These are phyloP conservation scores for Cladophialophora carrionii DNA, from an alignment of 2,329 filamentous ascomycete species.

Conservation along the genomic window DNA sequence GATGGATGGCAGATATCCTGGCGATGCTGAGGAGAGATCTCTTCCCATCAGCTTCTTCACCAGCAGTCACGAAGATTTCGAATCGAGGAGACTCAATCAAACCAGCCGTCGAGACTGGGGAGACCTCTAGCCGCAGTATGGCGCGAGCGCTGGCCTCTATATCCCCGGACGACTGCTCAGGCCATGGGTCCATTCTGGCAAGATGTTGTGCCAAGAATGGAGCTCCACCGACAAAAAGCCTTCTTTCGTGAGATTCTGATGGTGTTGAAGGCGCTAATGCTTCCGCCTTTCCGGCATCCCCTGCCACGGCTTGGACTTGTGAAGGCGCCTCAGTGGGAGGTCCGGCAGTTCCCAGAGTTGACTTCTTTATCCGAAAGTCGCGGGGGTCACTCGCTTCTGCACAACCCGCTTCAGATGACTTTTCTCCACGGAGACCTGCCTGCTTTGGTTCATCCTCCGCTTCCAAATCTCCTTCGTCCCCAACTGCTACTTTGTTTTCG, in stretches of 20 bases:
- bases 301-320: background rate
- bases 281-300: background rate
- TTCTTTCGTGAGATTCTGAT: background rate
- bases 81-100: constrained; percentile 20
- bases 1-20: constrained; percentile 25
- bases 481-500: background rate
- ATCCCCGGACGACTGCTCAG: background rate
- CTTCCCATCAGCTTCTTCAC: constrained; percentile 3
- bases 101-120: constrained; percentile 5
- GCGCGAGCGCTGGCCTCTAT: constrained; percentile 9
- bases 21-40: constrained; percentile 17
- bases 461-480: background rate
- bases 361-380: background rate
- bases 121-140: constrained; percentile 27
- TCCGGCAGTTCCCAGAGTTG: background rate
- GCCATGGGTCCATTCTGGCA: constrained; percentile 21
- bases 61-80: constrained; percentile 24
- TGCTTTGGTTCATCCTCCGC: background rate
- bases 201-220: constrained; percentile 24
- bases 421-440: background rate
- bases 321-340: background rate
- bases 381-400: background rate
- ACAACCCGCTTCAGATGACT: background rate
- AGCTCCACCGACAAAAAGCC: constrained; percentile 15
- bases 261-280: background rate